Evolutionary conservation across 768 basidiomycete species (phyloP).

Genomic region (Scleroderma citrinum): DNA sequence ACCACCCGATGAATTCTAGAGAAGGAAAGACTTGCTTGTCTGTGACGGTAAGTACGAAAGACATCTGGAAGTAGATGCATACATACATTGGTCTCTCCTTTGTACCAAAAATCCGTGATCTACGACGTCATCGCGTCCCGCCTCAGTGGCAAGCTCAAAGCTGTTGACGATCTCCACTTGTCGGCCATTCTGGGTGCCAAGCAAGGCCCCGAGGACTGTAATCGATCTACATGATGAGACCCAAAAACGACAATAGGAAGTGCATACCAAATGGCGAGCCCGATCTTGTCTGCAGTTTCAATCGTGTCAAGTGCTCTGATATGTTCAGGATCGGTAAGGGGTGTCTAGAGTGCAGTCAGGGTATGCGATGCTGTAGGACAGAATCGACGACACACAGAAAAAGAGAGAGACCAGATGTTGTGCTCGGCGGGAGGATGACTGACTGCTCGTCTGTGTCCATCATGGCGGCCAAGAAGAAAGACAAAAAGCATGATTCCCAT

Average conservation of each 20-base stretch:
- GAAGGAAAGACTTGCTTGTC: constrained; percentile 99
- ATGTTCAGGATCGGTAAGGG: constrained; percentile 95
- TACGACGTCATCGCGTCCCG: constrained; percentile 50
- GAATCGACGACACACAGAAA: constrained; percentile 50
- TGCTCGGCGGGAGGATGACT: constrained; percentile 66
- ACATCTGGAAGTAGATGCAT: constrained; percentile 6
- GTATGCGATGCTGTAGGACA: background rate
- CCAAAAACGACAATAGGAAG: background rate
- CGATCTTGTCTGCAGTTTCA: constrained; percentile 65
- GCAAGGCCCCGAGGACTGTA: constrained; percentile 84
- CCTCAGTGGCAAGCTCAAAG: constrained; percentile 75
- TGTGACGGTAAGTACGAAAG: constrained; percentile 28
- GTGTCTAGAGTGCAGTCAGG: constrained; percentile 53
- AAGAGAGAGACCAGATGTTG: constrained; percentile 67
- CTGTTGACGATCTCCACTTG: constrained; percentile 97
- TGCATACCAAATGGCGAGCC: constrained; percentile 59
- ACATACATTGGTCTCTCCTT: constrained; percentile 82
- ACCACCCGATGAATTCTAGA: constrained; percentile 97
- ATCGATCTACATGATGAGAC: background rate
- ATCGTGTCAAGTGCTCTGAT: constrained; percentile 89
- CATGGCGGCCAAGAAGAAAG: background rate
- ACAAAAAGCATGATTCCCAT: constrained; percentile 23
- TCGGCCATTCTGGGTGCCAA: constrained; percentile 90
- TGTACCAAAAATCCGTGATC: constrained; percentile 80
- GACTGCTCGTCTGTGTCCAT: constrained; percentile 79